phyloP scores from a whole-genome alignment of 305 asterid species.

The Withania somnifera region DNA sequence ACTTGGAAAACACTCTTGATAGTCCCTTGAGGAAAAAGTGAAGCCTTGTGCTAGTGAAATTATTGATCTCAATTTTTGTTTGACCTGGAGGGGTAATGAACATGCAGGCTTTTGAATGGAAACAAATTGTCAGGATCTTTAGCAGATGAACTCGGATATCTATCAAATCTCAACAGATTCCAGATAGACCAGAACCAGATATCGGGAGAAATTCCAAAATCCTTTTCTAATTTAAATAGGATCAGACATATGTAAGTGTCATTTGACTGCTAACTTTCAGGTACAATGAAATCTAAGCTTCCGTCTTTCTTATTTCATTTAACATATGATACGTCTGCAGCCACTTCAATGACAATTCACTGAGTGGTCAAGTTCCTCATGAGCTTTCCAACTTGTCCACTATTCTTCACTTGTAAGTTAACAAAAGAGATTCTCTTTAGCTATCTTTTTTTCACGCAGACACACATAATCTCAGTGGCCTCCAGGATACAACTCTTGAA shows the following conservation, averaged over 20 bases:
- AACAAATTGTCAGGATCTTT: slow-evolving; percentile 33
- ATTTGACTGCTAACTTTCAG: background rate
- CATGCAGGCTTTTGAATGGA: slow-evolving; percentile 38
- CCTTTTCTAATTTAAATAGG: slow-evolving; percentile 22
- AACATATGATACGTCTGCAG: slow-evolving; percentile 16
- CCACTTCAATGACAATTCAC: slow-evolving; percentile 43
- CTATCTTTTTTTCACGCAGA: background rate
- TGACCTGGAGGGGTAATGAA: background rate
- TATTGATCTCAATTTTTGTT: background rate
- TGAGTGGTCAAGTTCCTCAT: slow-evolving; percentile 36
- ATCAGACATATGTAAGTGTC: slow-evolving; percentile 30
- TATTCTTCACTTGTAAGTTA: slow-evolving; percentile 35
- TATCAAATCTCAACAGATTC: slow-evolving; percentile 26
- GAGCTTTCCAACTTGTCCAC: slow-evolving; percentile 27
- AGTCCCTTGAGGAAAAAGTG: background rate
- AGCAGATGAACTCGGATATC: slow-evolving; percentile 35
- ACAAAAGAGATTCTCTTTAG: background rate
- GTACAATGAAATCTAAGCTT: background rate
- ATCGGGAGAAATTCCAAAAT: slow-evolving; percentile 33
- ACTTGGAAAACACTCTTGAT: background rate
- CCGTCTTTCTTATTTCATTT: background rate
- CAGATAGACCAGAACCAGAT: slow-evolving; percentile 37
- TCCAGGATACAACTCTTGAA: background rate
- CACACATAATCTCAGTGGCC: background rate
- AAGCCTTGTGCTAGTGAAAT: background rate